These are phyloP conservation scores for Blastobotrys capitulatus DNA, from an alignment of 1,139 yeast species.

Conservation along the genomic window DNA sequence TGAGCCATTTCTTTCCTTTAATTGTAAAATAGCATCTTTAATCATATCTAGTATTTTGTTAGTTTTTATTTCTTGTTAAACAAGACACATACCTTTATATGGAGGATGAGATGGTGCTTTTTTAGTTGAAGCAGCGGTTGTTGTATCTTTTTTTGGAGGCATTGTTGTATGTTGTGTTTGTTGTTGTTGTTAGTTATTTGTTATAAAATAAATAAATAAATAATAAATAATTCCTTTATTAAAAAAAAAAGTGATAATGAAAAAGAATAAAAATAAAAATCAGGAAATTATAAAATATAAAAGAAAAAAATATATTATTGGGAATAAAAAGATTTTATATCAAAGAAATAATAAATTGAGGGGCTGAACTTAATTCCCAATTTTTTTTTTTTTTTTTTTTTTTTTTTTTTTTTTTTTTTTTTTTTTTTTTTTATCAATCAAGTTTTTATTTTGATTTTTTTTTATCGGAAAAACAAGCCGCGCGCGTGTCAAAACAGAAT, in stretches of 20 bases:
- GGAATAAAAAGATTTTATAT: constrained; percentile 3
- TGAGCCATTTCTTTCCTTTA: constrained; percentile 81
- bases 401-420: too few relatives aligned
- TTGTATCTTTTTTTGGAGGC: constrained; percentile 14
- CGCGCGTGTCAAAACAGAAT: too few relatives aligned
- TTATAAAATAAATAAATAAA: background rate
- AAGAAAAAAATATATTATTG: constrained; percentile 5
- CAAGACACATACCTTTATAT: constrained; percentile 35
- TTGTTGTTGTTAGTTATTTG: background rate
- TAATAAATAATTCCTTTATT: background rate
- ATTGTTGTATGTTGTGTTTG: background rate
- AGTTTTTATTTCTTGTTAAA: background rate
- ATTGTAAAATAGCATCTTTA: constrained; percentile 58
- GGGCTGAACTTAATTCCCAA: background rate
- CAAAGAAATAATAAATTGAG: background rate
- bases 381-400: too few relatives aligned
- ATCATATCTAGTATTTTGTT: constrained; percentile 53
- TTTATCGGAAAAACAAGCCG: too few relatives aligned
- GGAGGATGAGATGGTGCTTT: constrained; percentile 37
- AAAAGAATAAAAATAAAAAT: constrained; percentile 1
- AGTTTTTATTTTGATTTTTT: too few relatives aligned
- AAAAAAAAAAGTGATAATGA: background rate
- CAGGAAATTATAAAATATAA: background rate
- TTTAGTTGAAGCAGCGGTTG: constrained; percentile 27
- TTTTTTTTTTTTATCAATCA: too few relatives aligned